A percentile compares a stretch with the other conserved stretches of the same genome.
Conservation (phyloP, 495 filamentous ascomycete species). For the Poronia punctata region DNA sequence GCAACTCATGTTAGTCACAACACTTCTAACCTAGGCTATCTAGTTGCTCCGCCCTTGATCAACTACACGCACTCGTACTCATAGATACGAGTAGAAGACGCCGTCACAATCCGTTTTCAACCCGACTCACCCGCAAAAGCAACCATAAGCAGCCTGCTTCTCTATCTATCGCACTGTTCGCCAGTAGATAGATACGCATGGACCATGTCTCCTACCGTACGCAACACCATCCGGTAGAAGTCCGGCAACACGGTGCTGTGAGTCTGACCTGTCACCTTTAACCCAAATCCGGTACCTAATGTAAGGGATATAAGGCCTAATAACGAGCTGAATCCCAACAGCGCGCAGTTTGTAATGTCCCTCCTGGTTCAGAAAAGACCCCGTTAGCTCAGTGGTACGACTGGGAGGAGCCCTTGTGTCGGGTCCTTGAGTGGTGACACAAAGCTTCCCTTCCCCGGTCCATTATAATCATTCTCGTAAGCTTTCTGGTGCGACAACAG, state of each 20-base stretch:
- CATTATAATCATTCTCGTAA: not conserved
- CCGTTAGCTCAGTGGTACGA: slow-evolving; percentile 1
- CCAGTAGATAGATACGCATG: too few species aligned
- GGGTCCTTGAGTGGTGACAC: not conserved
- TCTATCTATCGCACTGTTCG: too few species aligned
- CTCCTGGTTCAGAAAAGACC: not conserved
- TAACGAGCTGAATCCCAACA: not conserved
- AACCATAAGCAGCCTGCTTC: too few species aligned
- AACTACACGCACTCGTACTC: too few species aligned
- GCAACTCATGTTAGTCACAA: too few species aligned
- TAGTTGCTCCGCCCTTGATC: too few species aligned
- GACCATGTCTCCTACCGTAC: not conserved
- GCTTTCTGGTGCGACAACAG: too few species aligned
- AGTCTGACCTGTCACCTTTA: not conserved
- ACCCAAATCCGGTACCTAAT: not conserved
- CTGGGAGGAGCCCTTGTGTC: slow-evolving; percentile 3
- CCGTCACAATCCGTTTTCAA: too few species aligned
- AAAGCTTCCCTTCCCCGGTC: not conserved
- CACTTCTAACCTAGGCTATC: too few species aligned
- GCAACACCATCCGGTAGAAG: not conserved
- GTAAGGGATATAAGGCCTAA: not conserved
- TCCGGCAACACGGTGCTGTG: not conserved
- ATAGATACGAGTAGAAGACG: too few species aligned
- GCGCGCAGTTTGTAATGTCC: slow-evolving; percentile 3
- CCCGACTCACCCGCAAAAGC: too few species aligned